phyloP scores from a whole-genome alignment of 495 filamentous ascomycete genomes.

The Trichoderma virens region DNA sequence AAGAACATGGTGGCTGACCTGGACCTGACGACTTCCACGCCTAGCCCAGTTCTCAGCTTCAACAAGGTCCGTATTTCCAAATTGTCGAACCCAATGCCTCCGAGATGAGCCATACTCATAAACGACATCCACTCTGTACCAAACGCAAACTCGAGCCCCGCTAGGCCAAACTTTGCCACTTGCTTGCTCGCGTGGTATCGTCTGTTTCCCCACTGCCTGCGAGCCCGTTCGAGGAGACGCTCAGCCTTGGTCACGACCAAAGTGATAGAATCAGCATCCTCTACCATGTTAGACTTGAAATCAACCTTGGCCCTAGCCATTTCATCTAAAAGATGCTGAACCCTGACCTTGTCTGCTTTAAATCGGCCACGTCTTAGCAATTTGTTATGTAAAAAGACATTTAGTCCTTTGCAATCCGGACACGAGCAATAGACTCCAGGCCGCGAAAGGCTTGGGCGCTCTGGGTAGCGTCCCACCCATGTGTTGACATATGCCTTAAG shows the following conservation, averaged over 20 bases:
- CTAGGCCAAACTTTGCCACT: background rate
- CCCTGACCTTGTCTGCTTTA: background rate
- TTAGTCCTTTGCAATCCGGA: background rate
- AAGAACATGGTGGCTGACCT: background rate
- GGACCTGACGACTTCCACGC: no score
- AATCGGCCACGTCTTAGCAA: background rate
- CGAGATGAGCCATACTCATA: background rate
- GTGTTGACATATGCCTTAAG: background rate
- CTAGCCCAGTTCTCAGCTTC: background rate
- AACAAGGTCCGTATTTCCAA: background rate
- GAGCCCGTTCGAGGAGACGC: background rate
- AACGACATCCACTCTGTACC: background rate
- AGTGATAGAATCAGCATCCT: no score
- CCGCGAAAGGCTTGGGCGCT: background rate
- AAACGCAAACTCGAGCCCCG: background rate
- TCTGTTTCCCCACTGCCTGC: background rate
- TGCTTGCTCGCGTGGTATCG: background rate
- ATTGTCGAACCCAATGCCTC: background rate
- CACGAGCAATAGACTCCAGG: background rate
- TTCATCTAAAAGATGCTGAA: background rate
- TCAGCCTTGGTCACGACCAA: background rate
- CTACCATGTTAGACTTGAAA: no score
- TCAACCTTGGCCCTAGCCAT: no score
- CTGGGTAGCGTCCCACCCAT: background rate
- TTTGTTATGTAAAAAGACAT: background rate